Conservation (phyloP, 129 eudicot genomes). For the Arctium lappa region DNA sequence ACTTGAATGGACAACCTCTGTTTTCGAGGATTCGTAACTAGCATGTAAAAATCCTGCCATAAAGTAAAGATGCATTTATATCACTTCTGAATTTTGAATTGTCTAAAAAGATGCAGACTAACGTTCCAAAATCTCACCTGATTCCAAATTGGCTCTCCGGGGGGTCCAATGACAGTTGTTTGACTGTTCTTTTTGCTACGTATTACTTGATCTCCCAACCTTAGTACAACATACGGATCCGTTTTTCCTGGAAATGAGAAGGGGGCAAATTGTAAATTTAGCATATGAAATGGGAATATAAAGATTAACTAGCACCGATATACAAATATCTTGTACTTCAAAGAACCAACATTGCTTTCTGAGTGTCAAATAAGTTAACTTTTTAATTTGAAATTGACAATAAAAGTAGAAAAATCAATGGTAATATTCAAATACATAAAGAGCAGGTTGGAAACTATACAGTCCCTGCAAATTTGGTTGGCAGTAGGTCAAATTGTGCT, state of each 20-base stretch:
- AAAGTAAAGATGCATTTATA: slow-evolving; percentile 6
- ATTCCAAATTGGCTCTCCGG: slow-evolving; percentile 98
- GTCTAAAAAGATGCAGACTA: background rate
- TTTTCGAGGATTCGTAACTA: slow-evolving; percentile 74
- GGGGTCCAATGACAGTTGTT: slow-evolving; percentile 94
- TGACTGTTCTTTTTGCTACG: slow-evolving; percentile 97
- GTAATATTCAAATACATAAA: background rate
- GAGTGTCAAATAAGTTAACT: background rate
- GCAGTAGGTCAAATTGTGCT: background rate
- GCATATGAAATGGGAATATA: background rate
- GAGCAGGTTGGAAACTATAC: background rate
- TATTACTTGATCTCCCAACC: slow-evolving; percentile 91
- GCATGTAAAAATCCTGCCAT: slow-evolving; percentile 87
- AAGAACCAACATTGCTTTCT: background rate
- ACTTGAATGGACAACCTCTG: slow-evolving; percentile 74
- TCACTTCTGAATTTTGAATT: background rate
- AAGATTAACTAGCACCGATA: no score
- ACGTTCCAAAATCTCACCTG: slow-evolving; percentile 51
- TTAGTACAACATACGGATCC: slow-evolving; percentile 83
- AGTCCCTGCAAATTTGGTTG: background rate
- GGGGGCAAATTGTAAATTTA: slow-evolving; percentile 5
- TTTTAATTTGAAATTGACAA: no score
- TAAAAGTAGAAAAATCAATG: background rate
- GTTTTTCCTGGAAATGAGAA: slow-evolving; percentile 64
- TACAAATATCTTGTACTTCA: background rate